Evolutionary conservation across 345 rosid genomes (phyloP).

Genomic region (Moricandia moricandioides): DNA sequence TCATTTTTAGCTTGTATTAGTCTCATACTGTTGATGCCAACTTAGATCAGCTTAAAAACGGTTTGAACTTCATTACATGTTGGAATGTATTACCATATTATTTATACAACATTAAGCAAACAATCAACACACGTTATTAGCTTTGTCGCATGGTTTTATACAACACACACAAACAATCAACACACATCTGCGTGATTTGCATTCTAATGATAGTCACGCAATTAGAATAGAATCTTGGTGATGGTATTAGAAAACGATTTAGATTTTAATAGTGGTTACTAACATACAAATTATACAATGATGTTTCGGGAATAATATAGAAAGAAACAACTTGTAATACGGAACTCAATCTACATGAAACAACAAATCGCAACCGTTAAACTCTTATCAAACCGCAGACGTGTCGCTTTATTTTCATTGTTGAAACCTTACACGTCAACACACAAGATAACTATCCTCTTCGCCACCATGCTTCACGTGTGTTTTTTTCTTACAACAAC

Average conservation of each 20-base stretch:
- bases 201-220: too few relatives aligned
- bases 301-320: too few relatives aligned
- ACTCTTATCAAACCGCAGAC: not conserved
- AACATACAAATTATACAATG: too few relatives aligned
- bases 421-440: slow-evolving; percentile 28
- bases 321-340: not conserved
- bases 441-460: slow-evolving; percentile 16
- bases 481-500: slow-evolving; percentile 4
- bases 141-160: too few relatives aligned
- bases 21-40: not conserved
- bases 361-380: slow-evolving; percentile 25
- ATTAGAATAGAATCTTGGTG: too few relatives aligned
- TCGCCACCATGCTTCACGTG: slow-evolving; percentile 26
- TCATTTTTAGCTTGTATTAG: not conserved
- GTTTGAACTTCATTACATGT: too few relatives aligned
- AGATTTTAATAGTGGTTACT: too few relatives aligned
- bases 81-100: not conserved
- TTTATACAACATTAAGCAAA: too few relatives aligned
- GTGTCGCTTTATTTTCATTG: not conserved
- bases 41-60: not conserved
- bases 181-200: too few relatives aligned
- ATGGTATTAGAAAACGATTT: too few relatives aligned
- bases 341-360: slow-evolving; percentile 25
- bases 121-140: too few relatives aligned
- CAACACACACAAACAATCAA: too few relatives aligned